Percentiles rank a stretch among this genome's conserved stretches.
These are phyloP conservation scores for Kalaharituber pfeilii DNA, from an alignment of 2,329 filamentous ascomycete genomes.

Conservation along the genomic window DNA sequence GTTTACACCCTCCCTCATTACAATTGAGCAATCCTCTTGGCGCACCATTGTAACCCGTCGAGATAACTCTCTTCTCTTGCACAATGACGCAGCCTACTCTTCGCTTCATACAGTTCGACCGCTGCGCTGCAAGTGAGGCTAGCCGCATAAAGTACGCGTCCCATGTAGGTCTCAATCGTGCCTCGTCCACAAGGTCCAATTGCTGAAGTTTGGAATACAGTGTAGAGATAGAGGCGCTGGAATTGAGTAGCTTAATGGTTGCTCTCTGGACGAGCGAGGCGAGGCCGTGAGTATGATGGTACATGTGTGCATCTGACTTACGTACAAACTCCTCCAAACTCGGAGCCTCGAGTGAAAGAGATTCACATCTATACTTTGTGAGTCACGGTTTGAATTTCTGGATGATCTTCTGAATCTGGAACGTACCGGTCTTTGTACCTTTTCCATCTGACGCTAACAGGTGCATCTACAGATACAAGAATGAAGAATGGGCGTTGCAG, in stretches of 20 bases:
- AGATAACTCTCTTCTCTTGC: slow-evolving; percentile 67
- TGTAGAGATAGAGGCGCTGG: slow-evolving; percentile 50
- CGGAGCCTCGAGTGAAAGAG: slow-evolving; percentile 19
- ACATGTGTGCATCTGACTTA: slow-evolving; percentile 57
- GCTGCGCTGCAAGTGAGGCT: slow-evolving; percentile 74
- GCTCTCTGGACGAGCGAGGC: slow-evolving; percentile 65
- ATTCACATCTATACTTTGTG: slow-evolving; percentile 7
- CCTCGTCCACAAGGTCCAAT: slow-evolving; percentile 59
- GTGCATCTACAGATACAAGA: slow-evolving; percentile 78
- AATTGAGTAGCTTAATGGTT: slow-evolving; percentile 73
- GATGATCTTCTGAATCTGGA: not conserved
- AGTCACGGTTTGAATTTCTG: not conserved
- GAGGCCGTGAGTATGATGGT: slow-evolving; percentile 45
- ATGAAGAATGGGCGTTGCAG: slow-evolving; percentile 78
- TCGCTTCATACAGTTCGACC: slow-evolving; percentile 96
- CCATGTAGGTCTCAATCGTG: slow-evolving; percentile 76
- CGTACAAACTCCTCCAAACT: slow-evolving; percentile 40
- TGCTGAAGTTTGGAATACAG: slow-evolving; percentile 55
- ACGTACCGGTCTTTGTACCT: slow-evolving; percentile 46
- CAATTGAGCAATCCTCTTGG: slow-evolving; percentile 78
- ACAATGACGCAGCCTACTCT: slow-evolving; percentile 90
- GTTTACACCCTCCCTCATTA: slow-evolving; percentile 71
- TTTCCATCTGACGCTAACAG: slow-evolving; percentile 65
- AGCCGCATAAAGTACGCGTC: slow-evolving; percentile 97
- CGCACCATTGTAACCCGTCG: slow-evolving; percentile 96